These are phyloP conservation scores for Kodamaea neixiangensis DNA, from an alignment of 805 yeast species.

Conservation along the genomic window DNA sequence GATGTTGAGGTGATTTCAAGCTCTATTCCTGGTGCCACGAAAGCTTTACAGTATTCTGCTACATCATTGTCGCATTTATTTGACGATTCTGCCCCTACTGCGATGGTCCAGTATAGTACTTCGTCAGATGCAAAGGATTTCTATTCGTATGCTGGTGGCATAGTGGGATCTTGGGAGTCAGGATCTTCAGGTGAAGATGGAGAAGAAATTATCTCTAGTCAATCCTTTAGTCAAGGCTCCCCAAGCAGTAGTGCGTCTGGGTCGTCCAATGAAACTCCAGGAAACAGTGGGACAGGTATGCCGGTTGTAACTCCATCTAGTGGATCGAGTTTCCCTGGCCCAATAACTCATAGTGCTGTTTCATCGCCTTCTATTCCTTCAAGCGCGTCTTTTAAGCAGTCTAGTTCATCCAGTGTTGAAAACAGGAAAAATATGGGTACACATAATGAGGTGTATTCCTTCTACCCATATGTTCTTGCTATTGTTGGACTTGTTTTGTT, in stretches of 20 bases:
- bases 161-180: background rate
- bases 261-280: too few species aligned
- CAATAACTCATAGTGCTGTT: background rate
- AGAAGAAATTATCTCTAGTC: background rate
- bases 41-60: background rate
- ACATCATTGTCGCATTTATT: background rate
- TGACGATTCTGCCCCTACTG: background rate
- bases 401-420: background rate
- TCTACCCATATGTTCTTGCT: background rate
- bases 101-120: background rate
- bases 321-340: background rate
- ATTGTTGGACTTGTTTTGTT: background rate
- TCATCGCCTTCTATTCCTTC: background rate
- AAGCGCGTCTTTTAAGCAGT: background rate
- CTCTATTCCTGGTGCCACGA: slow-evolving; percentile 50
- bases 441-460: background rate
- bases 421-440: background rate
- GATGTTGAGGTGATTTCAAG: slow-evolving; percentile 18
- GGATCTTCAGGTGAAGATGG: background rate
- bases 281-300: too few species aligned
- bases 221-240: background rate
- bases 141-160: background rate
- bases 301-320: too few species aligned
- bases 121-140: background rate
- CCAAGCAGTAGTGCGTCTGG: background rate